Conservation (phyloP, 768 basidiomycete species). For the Panaeolus cyanescens region DNA sequence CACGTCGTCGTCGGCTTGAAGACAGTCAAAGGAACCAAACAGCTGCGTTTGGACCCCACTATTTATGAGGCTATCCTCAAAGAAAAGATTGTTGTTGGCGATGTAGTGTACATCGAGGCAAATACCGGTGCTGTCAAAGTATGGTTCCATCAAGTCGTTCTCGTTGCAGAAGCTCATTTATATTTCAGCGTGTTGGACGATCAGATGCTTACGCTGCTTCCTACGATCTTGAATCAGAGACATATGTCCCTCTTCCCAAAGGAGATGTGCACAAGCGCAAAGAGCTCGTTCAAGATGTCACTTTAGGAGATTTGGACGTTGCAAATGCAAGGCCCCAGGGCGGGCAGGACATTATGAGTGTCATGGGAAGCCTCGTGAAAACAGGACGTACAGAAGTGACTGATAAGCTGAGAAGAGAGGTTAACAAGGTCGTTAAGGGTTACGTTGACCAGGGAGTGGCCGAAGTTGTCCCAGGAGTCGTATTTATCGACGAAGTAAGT, state of each 20-base stretch:
- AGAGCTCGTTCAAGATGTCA: slow-evolving; percentile 94
- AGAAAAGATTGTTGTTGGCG: slow-evolving; percentile 95
- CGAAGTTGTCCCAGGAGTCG: slow-evolving; percentile 95
- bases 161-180: slow-evolving; percentile 8
- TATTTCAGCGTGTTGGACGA: slow-evolving; percentile 82
- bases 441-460: slow-evolving; percentile 99
- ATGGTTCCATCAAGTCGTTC: slow-evolving; percentile 16
- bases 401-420: slow-evolving; percentile 92
- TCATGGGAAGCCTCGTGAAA: slow-evolving; percentile 91
- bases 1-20: slow-evolving; percentile 96
- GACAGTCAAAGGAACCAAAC: slow-evolving; percentile 91
- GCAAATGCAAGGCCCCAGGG: slow-evolving; percentile 96
- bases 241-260: slow-evolving; percentile 96
- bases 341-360: slow-evolving; percentile 98
- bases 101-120: slow-evolving; percentile 94
- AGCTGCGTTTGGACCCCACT: slow-evolving; percentile 88
- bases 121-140: slow-evolving; percentile 96
- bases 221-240: slow-evolving; percentile 97
- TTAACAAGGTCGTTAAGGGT: slow-evolving; percentile 95
- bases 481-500: slow-evolving; percentile 96
- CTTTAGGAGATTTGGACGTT: slow-evolving; percentile 92
- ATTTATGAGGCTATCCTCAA: slow-evolving; percentile 98
- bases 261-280: slow-evolving; percentile 96
- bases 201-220: slow-evolving; percentile 98
- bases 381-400: slow-evolving; percentile 95